Percentiles rank a stretch among this genome's conserved stretches.
These are phyloP conservation scores for Microthlaspi erraticum DNA, from an alignment of 345 rosid genomes.

Conservation along the genomic window DNA sequence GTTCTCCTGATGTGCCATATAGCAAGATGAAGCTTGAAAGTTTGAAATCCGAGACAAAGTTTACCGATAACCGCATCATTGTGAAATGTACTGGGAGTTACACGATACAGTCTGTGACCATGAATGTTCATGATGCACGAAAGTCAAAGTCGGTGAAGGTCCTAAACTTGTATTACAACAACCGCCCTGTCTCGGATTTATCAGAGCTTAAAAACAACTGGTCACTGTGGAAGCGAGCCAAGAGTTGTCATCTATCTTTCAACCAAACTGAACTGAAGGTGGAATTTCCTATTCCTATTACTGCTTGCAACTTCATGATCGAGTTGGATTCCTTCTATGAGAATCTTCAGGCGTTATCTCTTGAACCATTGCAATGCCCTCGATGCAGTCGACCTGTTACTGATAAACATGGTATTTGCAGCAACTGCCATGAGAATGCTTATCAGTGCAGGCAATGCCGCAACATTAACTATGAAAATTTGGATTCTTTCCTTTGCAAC, in stretches of 20 bases:
- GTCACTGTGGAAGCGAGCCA: slow-evolving; percentile 98
- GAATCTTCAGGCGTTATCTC: slow-evolving; percentile 98
- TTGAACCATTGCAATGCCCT: slow-evolving; percentile 98
- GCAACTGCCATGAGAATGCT: slow-evolving; percentile 99
- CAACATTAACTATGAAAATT: slow-evolving; percentile 94
- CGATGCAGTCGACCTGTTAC: slow-evolving; percentile 97
- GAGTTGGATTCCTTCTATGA: slow-evolving; percentile 99
- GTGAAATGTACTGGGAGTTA: slow-evolving; percentile 99
- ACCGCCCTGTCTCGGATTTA: slow-evolving; percentile 94
- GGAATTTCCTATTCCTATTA: slow-evolving; percentile 96
- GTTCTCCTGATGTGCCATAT: slow-evolving; percentile 98
- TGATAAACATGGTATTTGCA: slow-evolving; percentile 95
- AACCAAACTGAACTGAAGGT: slow-evolving; percentile 98
- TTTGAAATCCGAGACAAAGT: slow-evolving; percentile 96
- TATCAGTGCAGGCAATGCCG: slow-evolving; percentile 99
- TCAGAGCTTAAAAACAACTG: slow-evolving; percentile 97
- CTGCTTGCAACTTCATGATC: slow-evolving; percentile 99
- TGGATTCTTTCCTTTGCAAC: slow-evolving; percentile 97
- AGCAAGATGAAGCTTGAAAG: slow-evolving; percentile 98
- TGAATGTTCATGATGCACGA: slow-evolving; percentile 99
- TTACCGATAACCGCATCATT: slow-evolving; percentile 95
- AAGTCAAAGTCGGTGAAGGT: slow-evolving; percentile 98
- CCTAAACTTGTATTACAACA: slow-evolving; percentile 91
- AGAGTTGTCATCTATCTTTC: slow-evolving; percentile 95
- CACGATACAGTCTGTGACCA: slow-evolving; percentile 91